Conservation (phyloP, 768 basidiomycete species). For the Lactifluus subvellereus region DNA sequence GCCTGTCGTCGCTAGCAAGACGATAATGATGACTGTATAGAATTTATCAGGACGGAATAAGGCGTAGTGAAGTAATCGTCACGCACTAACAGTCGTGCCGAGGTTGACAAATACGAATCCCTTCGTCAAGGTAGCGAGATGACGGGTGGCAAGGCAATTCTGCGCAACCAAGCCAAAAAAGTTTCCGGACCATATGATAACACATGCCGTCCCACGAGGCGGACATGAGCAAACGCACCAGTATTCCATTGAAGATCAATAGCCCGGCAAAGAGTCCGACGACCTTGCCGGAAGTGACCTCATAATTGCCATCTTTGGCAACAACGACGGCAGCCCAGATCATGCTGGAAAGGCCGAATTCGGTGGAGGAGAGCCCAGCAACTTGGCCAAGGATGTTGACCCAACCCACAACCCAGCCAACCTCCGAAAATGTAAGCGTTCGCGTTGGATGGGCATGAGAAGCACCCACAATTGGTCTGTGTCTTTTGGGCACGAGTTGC, state of each 20-base stretch:
- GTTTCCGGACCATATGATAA: neutral
- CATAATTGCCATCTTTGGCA: slow-evolving; percentile 54
- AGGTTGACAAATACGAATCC: slow-evolving; percentile 86
- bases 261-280: slow-evolving; percentile 76
- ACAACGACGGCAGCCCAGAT: slow-evolving; percentile 71
- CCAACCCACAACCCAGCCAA: slow-evolving; percentile 80
- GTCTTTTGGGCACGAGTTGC: slow-evolving; percentile 56
- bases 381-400: slow-evolving; percentile 81
- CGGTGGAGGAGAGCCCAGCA: slow-evolving; percentile 80
- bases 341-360: slow-evolving; percentile 77
- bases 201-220: neutral
- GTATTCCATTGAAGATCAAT: slow-evolving; percentile 68
- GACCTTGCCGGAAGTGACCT: slow-evolving; percentile 60
- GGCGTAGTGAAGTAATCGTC: neutral
- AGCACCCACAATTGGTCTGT: slow-evolving; percentile 53
- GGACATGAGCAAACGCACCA: slow-evolving; percentile 37
- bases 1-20: slow-evolving; percentile 67
- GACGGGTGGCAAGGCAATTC: slow-evolving; percentile 71
- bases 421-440: slow-evolving; percentile 31
- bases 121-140: slow-evolving; percentile 67
- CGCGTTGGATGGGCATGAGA: neutral
- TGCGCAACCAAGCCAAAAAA: slow-evolving; percentile 2
- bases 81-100: slow-evolving; percentile 63
- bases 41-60: neutral
- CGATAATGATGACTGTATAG: slow-evolving; percentile 72